These are phyloP conservation scores for Schizosaccharomyces lindneri DNA, from an alignment of 805 yeast species.

Conservation along the genomic window DNA sequence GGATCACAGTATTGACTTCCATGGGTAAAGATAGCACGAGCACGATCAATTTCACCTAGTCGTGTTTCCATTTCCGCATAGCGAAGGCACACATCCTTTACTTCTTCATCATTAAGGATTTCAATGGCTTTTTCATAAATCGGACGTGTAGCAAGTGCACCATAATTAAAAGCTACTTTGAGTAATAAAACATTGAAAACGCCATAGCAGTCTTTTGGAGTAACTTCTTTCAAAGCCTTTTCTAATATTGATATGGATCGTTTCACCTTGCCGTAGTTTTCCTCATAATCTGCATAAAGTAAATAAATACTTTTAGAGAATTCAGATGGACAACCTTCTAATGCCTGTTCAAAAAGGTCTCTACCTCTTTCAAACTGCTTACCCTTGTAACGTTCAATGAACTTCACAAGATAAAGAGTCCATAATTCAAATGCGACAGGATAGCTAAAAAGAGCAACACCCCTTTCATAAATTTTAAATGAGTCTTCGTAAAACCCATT, in stretches of 20 bases:
- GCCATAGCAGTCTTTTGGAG: constrained; percentile 14
- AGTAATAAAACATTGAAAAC: constrained; percentile 22
- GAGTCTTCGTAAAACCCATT: constrained; percentile 23
- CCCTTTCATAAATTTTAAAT: constrained; percentile 42
- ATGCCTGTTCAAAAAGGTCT: constrained; percentile 48
- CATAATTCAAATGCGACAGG: constrained; percentile 46
- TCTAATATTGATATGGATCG: constrained; percentile 26
- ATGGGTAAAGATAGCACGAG: constrained; percentile 34
- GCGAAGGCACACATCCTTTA: constrained; percentile 22
- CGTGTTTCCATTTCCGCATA: constrained; percentile 34
- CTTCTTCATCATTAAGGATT: constrained; percentile 19
- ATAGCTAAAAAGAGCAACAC: constrained; percentile 33
- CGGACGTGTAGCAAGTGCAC: constrained; percentile 21
- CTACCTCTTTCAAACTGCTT: constrained; percentile 27
- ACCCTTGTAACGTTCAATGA: constrained; percentile 17
- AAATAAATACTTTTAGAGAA: constrained; percentile 26
- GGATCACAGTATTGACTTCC: constrained; percentile 23
- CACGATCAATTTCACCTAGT: constrained; percentile 30
- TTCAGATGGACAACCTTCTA: constrained; percentile 25
- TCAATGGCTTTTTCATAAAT: constrained; percentile 30
- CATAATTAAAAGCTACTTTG: constrained; percentile 19
- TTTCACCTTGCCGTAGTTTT: constrained; percentile 24
- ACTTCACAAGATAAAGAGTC: constrained; percentile 37
- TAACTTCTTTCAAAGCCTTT: constrained; percentile 16
- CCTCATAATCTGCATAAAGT: constrained; percentile 39